These are phyloP conservation scores for Beauveria scarabaeidicola DNA, from an alignment of 2,329 filamentous ascomycete genomes.

Conservation along the genomic window DNA sequence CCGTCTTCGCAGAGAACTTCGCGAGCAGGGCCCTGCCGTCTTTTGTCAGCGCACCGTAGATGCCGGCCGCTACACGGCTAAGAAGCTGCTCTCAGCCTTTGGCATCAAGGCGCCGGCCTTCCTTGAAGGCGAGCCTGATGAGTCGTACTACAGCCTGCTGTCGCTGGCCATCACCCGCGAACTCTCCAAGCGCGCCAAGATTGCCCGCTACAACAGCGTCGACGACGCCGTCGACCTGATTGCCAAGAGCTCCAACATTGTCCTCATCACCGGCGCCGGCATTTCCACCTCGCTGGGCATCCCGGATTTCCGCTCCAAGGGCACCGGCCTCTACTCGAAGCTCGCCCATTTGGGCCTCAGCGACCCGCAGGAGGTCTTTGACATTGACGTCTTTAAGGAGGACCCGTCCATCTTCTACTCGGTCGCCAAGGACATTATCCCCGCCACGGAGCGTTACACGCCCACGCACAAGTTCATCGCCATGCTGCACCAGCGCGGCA, in stretches of 20 bases:
- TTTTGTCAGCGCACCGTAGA: conserved; percentile 69
- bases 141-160: conserved; percentile 66
- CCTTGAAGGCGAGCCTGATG: conserved; percentile 58
- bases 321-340: conserved; percentile 83
- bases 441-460: conserved; percentile 69
- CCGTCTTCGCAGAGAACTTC: conserved; percentile 60
- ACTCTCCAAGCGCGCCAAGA: conserved; percentile 70
- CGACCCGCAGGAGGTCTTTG: conserved; percentile 93
- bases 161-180: conserved; percentile 72
- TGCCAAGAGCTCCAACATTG: conserved; percentile 67
- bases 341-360: conserved; percentile 66
- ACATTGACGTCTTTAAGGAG: conserved; percentile 76
- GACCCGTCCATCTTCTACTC: conserved; percentile 88
- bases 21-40: conserved; percentile 64
- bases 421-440: conserved; percentile 83
- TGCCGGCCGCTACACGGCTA: conserved; percentile 61
- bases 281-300: conserved; percentile 96
- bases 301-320: conserved; percentile 91
- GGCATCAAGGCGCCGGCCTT: conserved; percentile 65
- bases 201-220: conserved; percentile 72
- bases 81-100: conserved; percentile 81
- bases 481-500: conserved; percentile 76
- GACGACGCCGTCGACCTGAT: conserved; percentile 80
- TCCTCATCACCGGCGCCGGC: conserved; percentile 89
- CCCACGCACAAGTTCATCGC: conserved; percentile 93